Evolutionary conservation across 2,329 filamentous ascomycete genomes (phyloP).

Genomic region (Pseudocercospora eumusae): DNA sequence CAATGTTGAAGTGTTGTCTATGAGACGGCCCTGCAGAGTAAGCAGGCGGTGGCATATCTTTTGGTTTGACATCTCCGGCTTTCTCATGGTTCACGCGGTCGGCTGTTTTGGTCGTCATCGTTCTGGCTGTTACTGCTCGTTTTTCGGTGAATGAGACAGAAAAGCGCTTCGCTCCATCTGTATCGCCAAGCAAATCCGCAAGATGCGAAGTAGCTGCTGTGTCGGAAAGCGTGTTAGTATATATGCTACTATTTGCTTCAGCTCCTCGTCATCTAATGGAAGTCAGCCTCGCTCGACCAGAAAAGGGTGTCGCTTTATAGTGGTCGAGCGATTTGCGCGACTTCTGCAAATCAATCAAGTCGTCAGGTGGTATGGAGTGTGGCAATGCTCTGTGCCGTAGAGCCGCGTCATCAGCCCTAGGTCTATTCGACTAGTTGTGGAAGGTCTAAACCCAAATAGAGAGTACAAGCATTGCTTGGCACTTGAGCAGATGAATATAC

Average conservation of each 20-base stretch:
- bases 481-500: neutral
- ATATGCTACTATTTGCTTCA: conserved; percentile 27
- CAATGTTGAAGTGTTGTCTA: conserved; percentile 42
- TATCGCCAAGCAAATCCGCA: conserved; percentile 25
- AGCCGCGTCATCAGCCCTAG: neutral
- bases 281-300: conserved; percentile 1
- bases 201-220: conserved; percentile 20
- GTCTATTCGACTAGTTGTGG: neutral
- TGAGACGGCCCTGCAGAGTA: neutral
- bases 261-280: conserved; percentile 24
- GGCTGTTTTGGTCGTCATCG: neutral
- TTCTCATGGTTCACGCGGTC: neutral
- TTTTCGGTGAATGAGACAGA: conserved; percentile 14
- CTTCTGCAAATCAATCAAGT: neutral
- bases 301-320: neutral
- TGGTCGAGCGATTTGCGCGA: neutral
- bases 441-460: neutral
- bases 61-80: neutral
- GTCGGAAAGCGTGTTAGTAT: conserved; percentile 22
- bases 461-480: neutral
- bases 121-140: neutral
- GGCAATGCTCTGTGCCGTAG: neutral
- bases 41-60: conserved; percentile 6
- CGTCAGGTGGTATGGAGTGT: neutral
- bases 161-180: conserved; percentile 21